Evolutionary conservation across 2,329 filamentous ascomycete genomes (phyloP).

Genomic region (Fusarium udum): DNA sequence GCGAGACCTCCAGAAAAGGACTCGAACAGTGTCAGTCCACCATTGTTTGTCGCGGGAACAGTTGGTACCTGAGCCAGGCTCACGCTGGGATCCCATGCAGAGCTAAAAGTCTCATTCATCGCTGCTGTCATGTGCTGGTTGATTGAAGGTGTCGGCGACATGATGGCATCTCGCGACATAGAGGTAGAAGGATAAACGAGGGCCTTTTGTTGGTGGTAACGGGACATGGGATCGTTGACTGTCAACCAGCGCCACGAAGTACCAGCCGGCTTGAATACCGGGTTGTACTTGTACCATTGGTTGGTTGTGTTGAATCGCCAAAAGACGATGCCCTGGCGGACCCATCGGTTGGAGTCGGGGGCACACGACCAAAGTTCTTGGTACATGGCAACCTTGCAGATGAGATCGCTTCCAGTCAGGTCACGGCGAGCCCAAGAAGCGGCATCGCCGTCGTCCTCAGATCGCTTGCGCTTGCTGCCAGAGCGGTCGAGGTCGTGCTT

Average conservation of each 20-base stretch:
- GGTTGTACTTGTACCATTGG: conserved; percentile 61
- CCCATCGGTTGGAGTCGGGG: conserved; percentile 60
- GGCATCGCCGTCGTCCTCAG: conserved; percentile 53
- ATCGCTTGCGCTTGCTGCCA: conserved; percentile 53
- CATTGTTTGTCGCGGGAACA: conserved; percentile 47
- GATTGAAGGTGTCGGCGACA: conserved; percentile 62
- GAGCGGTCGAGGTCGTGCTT: conserved; percentile 48
- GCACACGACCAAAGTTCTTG: conserved; percentile 70
- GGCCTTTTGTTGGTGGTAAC: conserved; percentile 63
- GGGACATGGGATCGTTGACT: conserved; percentile 67
- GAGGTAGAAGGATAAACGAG: conserved; percentile 50
- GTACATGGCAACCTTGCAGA: conserved; percentile 72
- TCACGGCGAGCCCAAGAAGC: conserved; percentile 53
- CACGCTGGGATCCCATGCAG: conserved; percentile 55
- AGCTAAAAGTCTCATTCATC: conserved; percentile 67
- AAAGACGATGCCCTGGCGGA: conserved; percentile 67
- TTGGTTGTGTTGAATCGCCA: conserved; percentile 69
- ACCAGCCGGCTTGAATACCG: conserved; percentile 60
- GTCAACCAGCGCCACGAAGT: conserved; percentile 71
- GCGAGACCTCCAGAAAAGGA: conserved; percentile 62
- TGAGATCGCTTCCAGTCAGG: conserved; percentile 63
- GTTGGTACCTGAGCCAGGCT: conserved; percentile 48
- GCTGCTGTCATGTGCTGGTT: conserved; percentile 62
- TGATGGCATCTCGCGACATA: conserved; percentile 56
- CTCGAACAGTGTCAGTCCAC: conserved; percentile 56